A percentile compares a stretch with the other conserved stretches of the same genome.
Conservation (phyloP, 139 green algal genomes). For the Micractinium sp. region DNA sequence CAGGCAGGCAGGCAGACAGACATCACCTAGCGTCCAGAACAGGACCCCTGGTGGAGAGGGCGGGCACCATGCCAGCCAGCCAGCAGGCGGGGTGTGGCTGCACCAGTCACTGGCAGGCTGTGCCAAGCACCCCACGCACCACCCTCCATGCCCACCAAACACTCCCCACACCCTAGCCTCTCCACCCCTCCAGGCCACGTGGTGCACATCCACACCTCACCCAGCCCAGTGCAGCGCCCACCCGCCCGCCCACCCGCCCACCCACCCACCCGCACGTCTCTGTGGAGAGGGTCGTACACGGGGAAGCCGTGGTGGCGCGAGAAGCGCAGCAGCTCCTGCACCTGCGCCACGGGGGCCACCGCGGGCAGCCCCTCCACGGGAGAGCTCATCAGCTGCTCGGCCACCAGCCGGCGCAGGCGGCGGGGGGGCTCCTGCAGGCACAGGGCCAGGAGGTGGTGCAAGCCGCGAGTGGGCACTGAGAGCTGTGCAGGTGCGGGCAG, state of each 20-base stretch:
- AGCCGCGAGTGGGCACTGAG: background rate
- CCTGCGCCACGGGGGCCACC: background rate
- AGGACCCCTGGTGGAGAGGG: too few relatives aligned
- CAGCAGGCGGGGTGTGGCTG: too few relatives aligned
- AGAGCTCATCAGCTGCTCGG: constrained; percentile 13
- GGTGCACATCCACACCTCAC: too few relatives aligned
- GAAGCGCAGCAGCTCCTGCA: background rate
- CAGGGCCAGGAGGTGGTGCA: background rate
- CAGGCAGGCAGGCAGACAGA: background rate
- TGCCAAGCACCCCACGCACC: too few relatives aligned
- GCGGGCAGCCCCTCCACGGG: constrained; percentile 11
- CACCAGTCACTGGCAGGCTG: too few relatives aligned
- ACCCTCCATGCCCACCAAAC: too few relatives aligned
- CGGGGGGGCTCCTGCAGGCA: constrained; percentile 15
- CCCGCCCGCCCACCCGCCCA: background rate
- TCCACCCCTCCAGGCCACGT: too few relatives aligned
- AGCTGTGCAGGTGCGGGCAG: background rate
- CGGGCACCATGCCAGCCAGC: too few relatives aligned
- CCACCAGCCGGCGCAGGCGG: background rate
- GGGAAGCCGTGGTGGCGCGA: constrained; percentile 13
- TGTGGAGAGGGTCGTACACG: background rate
- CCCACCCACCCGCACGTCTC: background rate
- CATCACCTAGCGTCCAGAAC: too few relatives aligned
- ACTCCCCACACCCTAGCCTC: too few relatives aligned
- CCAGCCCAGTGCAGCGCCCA: background rate